Conservation (phyloP, 164 flowering plant genomes). For the Vitis cinerea region DNA sequence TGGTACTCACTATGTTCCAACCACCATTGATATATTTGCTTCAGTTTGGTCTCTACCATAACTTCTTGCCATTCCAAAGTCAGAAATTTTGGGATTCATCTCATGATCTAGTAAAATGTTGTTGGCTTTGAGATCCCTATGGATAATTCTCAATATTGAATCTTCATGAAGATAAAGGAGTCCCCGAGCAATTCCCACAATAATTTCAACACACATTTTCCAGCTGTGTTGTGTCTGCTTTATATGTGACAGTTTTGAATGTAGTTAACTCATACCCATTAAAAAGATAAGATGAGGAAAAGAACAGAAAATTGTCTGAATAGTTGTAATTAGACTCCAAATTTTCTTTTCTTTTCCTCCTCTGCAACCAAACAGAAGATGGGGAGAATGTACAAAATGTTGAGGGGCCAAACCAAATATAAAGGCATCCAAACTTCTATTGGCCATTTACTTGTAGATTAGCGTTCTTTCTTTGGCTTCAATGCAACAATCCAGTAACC, state of each 20-base stretch:
- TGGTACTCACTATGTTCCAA: neutral
- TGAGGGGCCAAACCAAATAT: neutral
- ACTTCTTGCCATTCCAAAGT: neutral
- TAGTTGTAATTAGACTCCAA: neutral
- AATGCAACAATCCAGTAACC: too few relatives aligned
- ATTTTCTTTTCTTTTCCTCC: neutral
- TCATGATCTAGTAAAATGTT: neutral
- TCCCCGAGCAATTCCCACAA: neutral
- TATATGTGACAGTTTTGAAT: too few relatives aligned
- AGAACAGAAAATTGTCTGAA: neutral
- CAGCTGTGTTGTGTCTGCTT: too few relatives aligned
- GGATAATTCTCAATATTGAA: too few relatives aligned
- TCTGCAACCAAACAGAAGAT: neutral
- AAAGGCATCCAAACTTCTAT: neutral
- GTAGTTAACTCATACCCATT: too few relatives aligned
- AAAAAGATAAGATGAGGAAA: too few relatives aligned
- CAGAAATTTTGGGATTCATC: constrained; percentile 3
- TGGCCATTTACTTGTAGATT: too few relatives aligned
- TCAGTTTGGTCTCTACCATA: neutral
- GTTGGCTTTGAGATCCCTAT: too few relatives aligned
- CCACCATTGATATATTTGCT: neutral
- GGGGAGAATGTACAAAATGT: too few relatives aligned
- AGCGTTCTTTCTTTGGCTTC: too few relatives aligned
- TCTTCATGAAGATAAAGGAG: too few relatives aligned
- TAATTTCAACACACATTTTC: neutral